Evolutionary conservation across 2,329 filamentous ascomycete genomes (phyloP).

Genomic region (Fusarium pseudocircinatum): DNA sequence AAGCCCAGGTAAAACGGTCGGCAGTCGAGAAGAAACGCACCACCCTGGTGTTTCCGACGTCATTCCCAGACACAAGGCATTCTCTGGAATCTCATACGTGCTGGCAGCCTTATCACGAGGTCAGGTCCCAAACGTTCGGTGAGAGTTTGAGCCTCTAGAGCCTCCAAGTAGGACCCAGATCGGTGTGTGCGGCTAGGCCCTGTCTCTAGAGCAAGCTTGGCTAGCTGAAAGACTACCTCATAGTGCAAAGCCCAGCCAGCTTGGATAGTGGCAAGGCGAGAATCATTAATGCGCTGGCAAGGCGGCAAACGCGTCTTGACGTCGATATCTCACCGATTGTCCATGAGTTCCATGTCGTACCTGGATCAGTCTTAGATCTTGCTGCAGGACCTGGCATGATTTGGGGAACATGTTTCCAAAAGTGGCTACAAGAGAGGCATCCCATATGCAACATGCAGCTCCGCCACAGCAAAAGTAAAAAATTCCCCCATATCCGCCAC

Average conservation of each 20-base stretch:
- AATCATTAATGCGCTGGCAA: slow-evolving; percentile 35
- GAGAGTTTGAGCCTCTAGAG: slow-evolving; percentile 16
- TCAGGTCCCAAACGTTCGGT: slow-evolving; percentile 32
- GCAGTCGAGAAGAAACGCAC: slow-evolving; percentile 10
- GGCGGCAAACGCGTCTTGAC: slow-evolving; percentile 40
- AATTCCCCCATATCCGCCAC: slow-evolving; percentile 31
- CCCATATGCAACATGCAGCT: slow-evolving; percentile 42
- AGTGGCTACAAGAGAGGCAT: slow-evolving; percentile 41
- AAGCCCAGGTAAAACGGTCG: slow-evolving; percentile 27
- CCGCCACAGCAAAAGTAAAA: slow-evolving; percentile 48
- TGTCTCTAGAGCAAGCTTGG: slow-evolving; percentile 12
- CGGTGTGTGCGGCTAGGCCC: slow-evolving; percentile 28
- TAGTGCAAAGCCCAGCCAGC: slow-evolving; percentile 23
- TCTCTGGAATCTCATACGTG: slow-evolving; percentile 9
- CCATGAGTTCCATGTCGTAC: slow-evolving; percentile 5
- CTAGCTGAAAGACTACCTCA: slow-evolving; percentile 35
- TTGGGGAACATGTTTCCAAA: slow-evolving; percentile 35
- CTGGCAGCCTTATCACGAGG: slow-evolving; percentile 25
- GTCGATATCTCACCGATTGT: slow-evolving; percentile 6
- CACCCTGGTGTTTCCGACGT: slow-evolving; percentile 26
- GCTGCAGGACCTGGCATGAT: slow-evolving; percentile 28
- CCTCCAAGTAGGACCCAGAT: slow-evolving; percentile 20
- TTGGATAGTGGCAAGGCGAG: slow-evolving; percentile 33
- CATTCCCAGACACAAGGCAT: slow-evolving; percentile 31
- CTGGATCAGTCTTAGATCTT: slow-evolving; percentile 36